Evolutionary conservation across 1,284 basidiomycete species (phyloP).

Genomic region (Phellopilus nigrolimitatus): DNA sequence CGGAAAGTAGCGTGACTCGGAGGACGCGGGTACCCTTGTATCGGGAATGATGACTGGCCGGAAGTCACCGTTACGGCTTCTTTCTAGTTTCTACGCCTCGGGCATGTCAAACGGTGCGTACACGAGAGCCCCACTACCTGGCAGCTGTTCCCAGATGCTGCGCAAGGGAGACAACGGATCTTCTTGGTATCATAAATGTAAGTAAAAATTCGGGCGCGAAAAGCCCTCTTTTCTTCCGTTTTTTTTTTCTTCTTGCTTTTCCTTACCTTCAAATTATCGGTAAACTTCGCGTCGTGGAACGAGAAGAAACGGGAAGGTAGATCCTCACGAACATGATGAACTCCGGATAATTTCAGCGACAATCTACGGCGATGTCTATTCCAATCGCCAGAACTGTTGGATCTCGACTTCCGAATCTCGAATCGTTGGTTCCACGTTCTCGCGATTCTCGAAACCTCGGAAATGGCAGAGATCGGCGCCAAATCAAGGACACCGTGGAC

Average conservation of each 20-base stretch:
- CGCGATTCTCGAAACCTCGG: neutral
- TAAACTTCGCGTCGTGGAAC: too few species aligned
- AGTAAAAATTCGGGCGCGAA: too few species aligned
- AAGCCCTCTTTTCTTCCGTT: too few species aligned
- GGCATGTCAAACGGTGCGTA: conserved; percentile 1
- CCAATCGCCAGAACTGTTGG: neutral
- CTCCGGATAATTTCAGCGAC: conserved; percentile 4
- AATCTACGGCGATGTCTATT: neutral
- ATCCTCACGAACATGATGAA: neutral
- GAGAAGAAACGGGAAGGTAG: neutral
- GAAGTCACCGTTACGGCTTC: conserved; percentile 7
- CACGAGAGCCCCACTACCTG: neutral
- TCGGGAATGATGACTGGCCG: neutral
- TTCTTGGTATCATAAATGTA: too few species aligned
- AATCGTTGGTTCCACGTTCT: neutral
- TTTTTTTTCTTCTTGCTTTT: too few species aligned
- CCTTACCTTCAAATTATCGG: too few species aligned
- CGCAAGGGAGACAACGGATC: neutral
- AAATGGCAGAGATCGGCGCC: conserved; percentile 16
- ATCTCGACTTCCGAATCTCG: conserved; percentile 7
- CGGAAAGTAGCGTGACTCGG: conserved; percentile 4
- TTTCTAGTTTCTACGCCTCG: conserved; percentile 9
- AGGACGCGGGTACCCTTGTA: neutral
- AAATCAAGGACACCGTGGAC: conserved; percentile 5
- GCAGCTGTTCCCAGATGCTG: too few species aligned